Percentiles rank a stretch among this genome's conserved stretches.
phyloP scores from a whole-genome alignment of 768 basidiomycete species.

The Mycena amicta region DNA sequence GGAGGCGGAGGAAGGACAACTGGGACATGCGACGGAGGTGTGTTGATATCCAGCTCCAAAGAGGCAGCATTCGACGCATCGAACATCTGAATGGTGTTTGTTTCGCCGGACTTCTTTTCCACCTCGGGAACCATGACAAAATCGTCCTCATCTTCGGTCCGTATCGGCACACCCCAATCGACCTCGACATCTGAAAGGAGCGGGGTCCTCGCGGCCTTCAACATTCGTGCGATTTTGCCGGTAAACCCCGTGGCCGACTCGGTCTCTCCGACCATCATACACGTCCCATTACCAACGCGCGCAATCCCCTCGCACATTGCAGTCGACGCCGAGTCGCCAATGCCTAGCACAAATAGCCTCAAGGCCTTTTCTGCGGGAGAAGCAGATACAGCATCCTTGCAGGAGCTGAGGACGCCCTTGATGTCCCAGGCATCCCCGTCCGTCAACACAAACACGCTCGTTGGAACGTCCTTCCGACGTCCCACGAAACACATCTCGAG shows the following conservation, averaged over 20 bases:
- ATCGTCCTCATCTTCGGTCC: not conserved
- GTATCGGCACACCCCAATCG: conserved; percentile 34
- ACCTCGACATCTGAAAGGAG: conserved; percentile 37
- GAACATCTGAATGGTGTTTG: conserved; percentile 9
- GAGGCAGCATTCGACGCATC: conserved; percentile 6
- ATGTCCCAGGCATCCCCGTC: conserved; percentile 37
- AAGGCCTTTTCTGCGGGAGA: conserved; percentile 28
- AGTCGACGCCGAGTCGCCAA: conserved; percentile 42
- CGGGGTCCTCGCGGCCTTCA: conserved; percentile 42
- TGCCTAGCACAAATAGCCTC: conserved; percentile 49
- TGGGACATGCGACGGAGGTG: conserved; percentile 6
- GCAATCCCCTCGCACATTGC: conserved; percentile 45
- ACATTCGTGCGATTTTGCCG: conserved; percentile 42
- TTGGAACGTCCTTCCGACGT: conserved; percentile 34
- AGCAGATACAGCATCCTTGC: conserved; percentile 24
- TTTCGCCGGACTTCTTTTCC: conserved; percentile 4
- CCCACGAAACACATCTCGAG: conserved; percentile 31
- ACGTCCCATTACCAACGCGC: conserved; percentile 42
- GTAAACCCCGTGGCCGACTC: conserved; percentile 32
- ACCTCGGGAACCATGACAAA: not conserved
- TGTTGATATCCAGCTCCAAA: not conserved
- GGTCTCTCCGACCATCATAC: conserved; percentile 36
- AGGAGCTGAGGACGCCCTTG: conserved; percentile 13
- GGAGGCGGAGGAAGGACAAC: conserved; percentile 12
- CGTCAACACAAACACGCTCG: conserved; percentile 48